Evolutionary conservation across 768 basidiomycete genomes (phyloP), one percentile per base, ranked within the genome.

Genomic region (Megacollybia marginata): DNA sequence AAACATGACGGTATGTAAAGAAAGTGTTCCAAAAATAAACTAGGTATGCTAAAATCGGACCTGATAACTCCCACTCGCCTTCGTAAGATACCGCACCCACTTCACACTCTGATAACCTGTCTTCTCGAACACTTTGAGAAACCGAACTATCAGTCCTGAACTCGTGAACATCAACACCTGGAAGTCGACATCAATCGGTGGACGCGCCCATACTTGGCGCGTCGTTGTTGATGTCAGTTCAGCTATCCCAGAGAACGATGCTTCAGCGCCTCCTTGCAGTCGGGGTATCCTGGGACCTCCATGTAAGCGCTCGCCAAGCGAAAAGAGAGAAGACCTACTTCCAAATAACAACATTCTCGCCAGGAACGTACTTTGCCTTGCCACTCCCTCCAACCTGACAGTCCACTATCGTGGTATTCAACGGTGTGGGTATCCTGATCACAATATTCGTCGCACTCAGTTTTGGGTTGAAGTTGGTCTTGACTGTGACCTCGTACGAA

Each of bases 91-190:
- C 48, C 93, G 73, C 36, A 95, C 93, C 93, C 93, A 95, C 65
- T 95, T 95, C 52, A 96, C 82, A 56, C 91, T 93, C 55, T 92
- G 83, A 62, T 98, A 98, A 55, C 83, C 90, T 63, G 78, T 81
- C 76, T 92, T 96, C 73, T 98, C 96, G 57, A 97, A 98, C 15
- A 99, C 95, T 65, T 97, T 98, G 61, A 99, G 69, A 77, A 97
- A 99, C 48, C 95, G 80, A 40, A 99, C 96, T 46, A 95, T 87
- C 59, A 99, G 65, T 2, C 96, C 96, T 10, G 95, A 97, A 10
- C 96, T 78, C 0, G 96, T 98, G 67, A 98, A 92, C 96, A 99
- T 99, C 57, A 99, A 75, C 50, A 99, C 96, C 70, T 94, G 92
- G 69, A 99, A 99, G 65, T 99, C 96, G 54, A 98, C 85, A 57